Conservation (phyloP, 2,329 filamentous ascomycete genomes). For the Thelonectria rubi region DNA sequence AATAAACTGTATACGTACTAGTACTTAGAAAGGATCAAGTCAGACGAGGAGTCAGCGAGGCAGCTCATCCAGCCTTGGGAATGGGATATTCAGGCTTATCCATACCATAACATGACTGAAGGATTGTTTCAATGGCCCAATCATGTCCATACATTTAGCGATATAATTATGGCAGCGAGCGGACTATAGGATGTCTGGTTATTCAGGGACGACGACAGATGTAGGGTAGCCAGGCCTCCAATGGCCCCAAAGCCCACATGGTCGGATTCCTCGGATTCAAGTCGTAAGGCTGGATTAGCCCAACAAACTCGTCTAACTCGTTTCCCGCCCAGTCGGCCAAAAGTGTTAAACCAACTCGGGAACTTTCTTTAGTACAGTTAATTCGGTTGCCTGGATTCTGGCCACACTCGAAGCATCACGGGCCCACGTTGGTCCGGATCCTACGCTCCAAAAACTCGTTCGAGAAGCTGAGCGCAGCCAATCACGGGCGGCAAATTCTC, state of each 20-base stretch:
- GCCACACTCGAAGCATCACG: constrained; percentile 3
- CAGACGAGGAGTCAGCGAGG: too few species aligned
- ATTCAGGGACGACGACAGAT: neutral
- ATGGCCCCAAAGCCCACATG: neutral
- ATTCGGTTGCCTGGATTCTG: neutral
- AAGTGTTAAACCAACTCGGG: neutral
- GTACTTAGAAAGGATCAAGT: too few species aligned
- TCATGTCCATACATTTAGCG: too few species aligned
- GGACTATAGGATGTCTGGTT: neutral
- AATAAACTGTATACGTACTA: too few species aligned
- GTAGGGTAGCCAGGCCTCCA: neutral
- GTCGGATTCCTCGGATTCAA: neutral
- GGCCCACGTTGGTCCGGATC: constrained; percentile 13
- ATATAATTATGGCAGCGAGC: too few species aligned
- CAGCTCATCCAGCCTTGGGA: too few species aligned
- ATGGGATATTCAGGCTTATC: too few species aligned
- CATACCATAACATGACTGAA: too few species aligned
- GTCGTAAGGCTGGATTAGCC: constrained; percentile 8
- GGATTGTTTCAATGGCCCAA: too few species aligned
- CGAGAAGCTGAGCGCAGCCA: too few species aligned
- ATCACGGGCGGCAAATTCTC: neutral
- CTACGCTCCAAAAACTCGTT: too few species aligned
- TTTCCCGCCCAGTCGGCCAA: neutral
- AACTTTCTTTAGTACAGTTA: neutral
- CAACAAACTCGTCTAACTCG: neutral